These are phyloP conservation scores for Phytophthora citricola DNA, from an alignment of 352 stramenopile genomes.

Conservation along the genomic window DNA sequence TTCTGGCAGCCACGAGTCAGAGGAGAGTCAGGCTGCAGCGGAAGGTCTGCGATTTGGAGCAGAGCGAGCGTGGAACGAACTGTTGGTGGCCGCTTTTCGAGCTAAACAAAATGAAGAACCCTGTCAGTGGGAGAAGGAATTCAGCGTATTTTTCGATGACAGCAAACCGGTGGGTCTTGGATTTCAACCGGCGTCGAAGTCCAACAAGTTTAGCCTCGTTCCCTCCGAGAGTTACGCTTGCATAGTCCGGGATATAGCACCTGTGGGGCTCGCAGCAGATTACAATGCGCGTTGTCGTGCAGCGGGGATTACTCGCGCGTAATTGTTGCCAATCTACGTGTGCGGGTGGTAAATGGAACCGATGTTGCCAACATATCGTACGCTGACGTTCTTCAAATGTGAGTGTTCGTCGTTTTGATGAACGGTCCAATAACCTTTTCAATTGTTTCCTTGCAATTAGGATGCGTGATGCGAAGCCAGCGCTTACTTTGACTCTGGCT, in stretches of 20 bases:
- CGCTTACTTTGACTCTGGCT: slow-evolving; percentile 57
- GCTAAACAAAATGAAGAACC: slow-evolving; percentile 20
- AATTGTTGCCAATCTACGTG: slow-evolving; percentile 41
- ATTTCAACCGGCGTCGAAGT: slow-evolving; percentile 37
- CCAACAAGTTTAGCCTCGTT: slow-evolving; percentile 20
- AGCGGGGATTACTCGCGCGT: slow-evolving; percentile 55
- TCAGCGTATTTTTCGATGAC: slow-evolving; percentile 65
- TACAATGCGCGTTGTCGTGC: slow-evolving; percentile 60
- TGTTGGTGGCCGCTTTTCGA: slow-evolving; percentile 29
- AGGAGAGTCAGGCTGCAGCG: slow-evolving; percentile 14
- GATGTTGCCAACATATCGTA: slow-evolving; percentile 53
- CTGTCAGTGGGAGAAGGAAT: slow-evolving; percentile 59
- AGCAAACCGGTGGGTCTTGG: slow-evolving; percentile 54
- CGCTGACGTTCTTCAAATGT: slow-evolving; percentile 56
- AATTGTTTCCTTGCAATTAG: slow-evolving; percentile 17
- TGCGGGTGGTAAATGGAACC: slow-evolving; percentile 55
- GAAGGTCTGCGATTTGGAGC: slow-evolving; percentile 15
- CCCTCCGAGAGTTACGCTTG: slow-evolving; percentile 44
- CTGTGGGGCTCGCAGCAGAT: slow-evolving; percentile 46
- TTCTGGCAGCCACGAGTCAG: slow-evolving; percentile 28
- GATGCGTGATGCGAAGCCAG: slow-evolving; percentile 53
- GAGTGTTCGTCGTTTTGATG: not conserved
- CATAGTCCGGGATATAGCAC: slow-evolving; percentile 48
- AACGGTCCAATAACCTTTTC: not conserved
- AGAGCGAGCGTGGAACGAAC: slow-evolving; percentile 33